Base-by-base conservation (phyloP, 1,284 basidiomycete species). In the Ganoderma sp. region DNA sequence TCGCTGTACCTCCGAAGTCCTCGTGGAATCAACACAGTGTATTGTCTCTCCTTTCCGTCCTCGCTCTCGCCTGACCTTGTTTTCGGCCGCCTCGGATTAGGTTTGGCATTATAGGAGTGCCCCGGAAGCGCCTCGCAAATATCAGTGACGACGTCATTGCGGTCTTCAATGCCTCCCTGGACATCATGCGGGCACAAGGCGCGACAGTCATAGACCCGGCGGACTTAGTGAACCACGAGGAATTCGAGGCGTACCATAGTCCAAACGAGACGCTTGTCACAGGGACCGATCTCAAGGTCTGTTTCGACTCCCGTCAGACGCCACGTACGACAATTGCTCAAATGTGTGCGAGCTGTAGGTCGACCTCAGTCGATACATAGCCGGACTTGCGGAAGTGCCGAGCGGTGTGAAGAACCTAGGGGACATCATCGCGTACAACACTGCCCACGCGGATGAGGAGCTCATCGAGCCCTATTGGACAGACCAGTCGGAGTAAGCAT, bases 361-460 rank as follows among this genome's bases (percentile, higher is more conserved):
- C 7, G 78, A 80, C 25, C 64, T 84, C 10, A 76, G 80, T 41
- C 71, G 69, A 4, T 82, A 81, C 65, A 76, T 82, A 25, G 69
- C 72, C 4, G 76, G 74, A 0, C 72, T 82, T 9, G 42, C 77
- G 14, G 73, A 78, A 19, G 78, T 81, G 3, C 81, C 81, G 4
- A 80, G 79, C 0, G 78, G 78, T 5, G 80, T 80, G 10, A 78
- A 71, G 63, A 77, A 72, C 41, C 76, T 85, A 10, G 79, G 78
- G 0, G 82, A 84, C 71, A 54, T 85, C 43, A 84, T 85, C 67
- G 73, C 76, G 9, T 85, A 83, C 73, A 83, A 85, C 66, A 75
- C 75, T 10, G 79, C 78, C 14, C 77, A 85, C 64, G 79, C 81
- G n/a, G 76, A 79, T 17, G 73, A 79, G 60, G 84, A 84, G 71